Base-by-base conservation (phyloP, 2,329 filamentous ascomycete species). In the Verticillium zaregamsianum region DNA sequence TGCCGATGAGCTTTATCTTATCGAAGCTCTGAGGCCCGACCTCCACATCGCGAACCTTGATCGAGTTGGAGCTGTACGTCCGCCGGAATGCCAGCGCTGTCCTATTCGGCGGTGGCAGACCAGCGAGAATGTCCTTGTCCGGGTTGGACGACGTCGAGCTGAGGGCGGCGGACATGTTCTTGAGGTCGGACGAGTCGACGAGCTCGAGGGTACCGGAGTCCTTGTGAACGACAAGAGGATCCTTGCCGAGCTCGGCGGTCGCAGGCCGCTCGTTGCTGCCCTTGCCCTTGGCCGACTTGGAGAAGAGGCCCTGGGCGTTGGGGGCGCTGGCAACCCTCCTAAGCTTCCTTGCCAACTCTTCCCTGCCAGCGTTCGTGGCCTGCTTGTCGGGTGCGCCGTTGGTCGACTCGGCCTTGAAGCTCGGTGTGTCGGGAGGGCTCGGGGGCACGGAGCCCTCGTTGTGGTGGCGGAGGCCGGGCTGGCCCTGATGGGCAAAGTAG, bases 1-100 rank as follows among this genome's bases (percentile, higher is more conserved):
- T 99, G 61, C 95, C 95, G 72, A 99, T 97, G 77, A 99, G 84
- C 77, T 99, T 99, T 77, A 99, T 97, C 86, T 99, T 99, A 82
- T 99, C 95, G 71, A 99, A 99, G 74, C 94, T 98, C 65, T 91
- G 84, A 0, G 95, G 95, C 0, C 93, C 91, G 39, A 99, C 95
- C 77, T 99, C 95, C 57, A 99, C 95, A 74, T 97, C 93, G 70
- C 95, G 87, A 67, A 98, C 92, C 79, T 99, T 99, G 82, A 99
- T 99, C 49, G 95, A 98, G 76, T 98, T 99, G 67, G 94, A 97
- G 77, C 95, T 98, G 76, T 99, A 99, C 3, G 95, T 99, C 73
- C 95, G 86, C 71, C 95, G 85, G 79, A 97, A 99, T 23, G 92
- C 88, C 57, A 92, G 82, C 20, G 86, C 83, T 66, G 89, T 86